Evolutionary conservation across 2,329 filamentous ascomycete genomes (phyloP).

Genomic region (Aspergillus alliaceus): DNA sequence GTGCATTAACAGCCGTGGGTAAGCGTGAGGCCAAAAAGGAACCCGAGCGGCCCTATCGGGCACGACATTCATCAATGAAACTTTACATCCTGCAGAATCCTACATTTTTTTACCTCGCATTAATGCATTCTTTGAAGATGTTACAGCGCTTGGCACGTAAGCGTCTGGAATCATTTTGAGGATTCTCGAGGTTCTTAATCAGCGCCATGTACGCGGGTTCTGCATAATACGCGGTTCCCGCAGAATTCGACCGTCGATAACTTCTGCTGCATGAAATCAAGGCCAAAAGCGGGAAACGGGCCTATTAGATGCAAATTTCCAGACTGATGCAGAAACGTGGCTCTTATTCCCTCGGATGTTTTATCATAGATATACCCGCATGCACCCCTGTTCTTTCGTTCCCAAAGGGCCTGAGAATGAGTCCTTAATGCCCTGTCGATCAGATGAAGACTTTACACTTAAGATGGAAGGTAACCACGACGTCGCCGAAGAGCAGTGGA

Average conservation of each 20-base stretch:
- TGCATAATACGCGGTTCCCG: not conserved
- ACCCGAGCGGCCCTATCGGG: not conserved
- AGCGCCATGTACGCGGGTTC: not conserved
- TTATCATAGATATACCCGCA: not conserved
- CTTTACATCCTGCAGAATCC: not conserved
- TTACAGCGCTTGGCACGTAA: not conserved
- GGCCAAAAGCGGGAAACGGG: not conserved
- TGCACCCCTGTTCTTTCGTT: not conserved
- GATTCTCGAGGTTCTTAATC: not conserved
- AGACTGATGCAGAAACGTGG: not conserved
- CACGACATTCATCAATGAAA: not conserved
- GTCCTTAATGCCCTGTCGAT: not conserved
- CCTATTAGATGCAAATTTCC: not conserved
- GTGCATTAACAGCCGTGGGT: not conserved
- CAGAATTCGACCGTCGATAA: not conserved
- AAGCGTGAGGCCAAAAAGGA: not conserved
- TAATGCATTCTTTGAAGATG: not conserved
- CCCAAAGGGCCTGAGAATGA: not conserved
- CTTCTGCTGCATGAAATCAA: not conserved
- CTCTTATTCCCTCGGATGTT: not conserved
- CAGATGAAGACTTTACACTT: not conserved
- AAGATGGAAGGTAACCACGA: not conserved
- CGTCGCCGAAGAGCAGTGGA: not conserved
- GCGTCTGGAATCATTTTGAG: not conserved
- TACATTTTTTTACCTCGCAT: not conserved